phyloP scores from a whole-genome alignment of 306 rosid genomes.

The Trifolium dubium region DNA sequence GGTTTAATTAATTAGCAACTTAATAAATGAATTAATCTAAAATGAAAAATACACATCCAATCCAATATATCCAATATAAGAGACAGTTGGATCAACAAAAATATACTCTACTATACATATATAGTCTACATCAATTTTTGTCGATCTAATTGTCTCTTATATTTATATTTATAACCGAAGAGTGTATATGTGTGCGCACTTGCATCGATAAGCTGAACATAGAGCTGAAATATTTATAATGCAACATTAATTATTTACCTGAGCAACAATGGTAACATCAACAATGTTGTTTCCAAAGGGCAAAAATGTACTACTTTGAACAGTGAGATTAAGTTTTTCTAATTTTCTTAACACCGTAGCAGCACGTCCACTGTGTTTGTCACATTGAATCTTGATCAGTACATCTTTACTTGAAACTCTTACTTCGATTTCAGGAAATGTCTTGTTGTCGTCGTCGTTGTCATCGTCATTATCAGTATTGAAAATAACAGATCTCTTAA shows the following conservation, averaged over 20 bases:
- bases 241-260: slow-evolving; percentile 46
- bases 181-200: too few species aligned
- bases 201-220: too few species aligned
- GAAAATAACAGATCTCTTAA: slow-evolving; percentile 55
- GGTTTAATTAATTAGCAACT: neutral
- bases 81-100: too few species aligned
- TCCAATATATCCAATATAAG: too few species aligned
- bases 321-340: slow-evolving; percentile 58
- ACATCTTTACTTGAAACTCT: slow-evolving; percentile 65
- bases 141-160: too few species aligned
- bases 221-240: too few species aligned
- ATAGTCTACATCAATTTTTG: too few species aligned
- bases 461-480: slow-evolving; percentile 35
- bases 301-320: slow-evolving; percentile 60
- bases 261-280: slow-evolving; percentile 70
- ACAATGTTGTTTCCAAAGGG: slow-evolving; percentile 67
- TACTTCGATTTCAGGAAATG: slow-evolving; percentile 74
- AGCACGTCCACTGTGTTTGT: slow-evolving; percentile 53
- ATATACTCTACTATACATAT: too few species aligned
- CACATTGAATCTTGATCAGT: slow-evolving; percentile 66
- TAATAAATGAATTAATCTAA: neutral
- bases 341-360: slow-evolving; percentile 48
- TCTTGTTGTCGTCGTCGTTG: slow-evolving; percentile 37
- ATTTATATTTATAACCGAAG: too few species aligned
- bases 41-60: too few species aligned